These are phyloP conservation scores for Leccinellum rugosiceps DNA, from an alignment of 768 basidiomycete genomes.

Conservation along the genomic window DNA sequence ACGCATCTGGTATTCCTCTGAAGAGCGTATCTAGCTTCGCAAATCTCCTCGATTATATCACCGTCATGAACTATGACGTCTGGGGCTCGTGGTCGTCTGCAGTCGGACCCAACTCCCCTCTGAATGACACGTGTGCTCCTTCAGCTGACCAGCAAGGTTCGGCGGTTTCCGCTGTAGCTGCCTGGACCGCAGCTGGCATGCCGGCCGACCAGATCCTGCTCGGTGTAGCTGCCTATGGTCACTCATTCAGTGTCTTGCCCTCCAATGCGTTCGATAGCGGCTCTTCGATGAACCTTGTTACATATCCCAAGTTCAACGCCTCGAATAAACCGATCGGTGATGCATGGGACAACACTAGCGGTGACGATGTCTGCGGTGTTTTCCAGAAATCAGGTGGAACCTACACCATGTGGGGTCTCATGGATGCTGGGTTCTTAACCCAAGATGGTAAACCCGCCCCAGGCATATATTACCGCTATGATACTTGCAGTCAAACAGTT, in stretches of 20 bases:
- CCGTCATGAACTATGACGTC: constrained; percentile 66
- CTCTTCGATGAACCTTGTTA: constrained; percentile 35
- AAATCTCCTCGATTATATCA: constrained; percentile 61
- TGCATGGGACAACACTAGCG: constrained; percentile 47
- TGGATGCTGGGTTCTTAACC: constrained; percentile 54
- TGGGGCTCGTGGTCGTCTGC: constrained; percentile 49
- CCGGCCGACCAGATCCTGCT: constrained; percentile 68
- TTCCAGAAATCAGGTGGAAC: constrained; percentile 45
- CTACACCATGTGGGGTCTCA: constrained; percentile 59
- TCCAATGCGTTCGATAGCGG: constrained; percentile 35
- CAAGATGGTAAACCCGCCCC: constrained; percentile 23
- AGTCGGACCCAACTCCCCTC: constrained; percentile 78
- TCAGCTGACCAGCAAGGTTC: constrained; percentile 62
- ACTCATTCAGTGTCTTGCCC: constrained; percentile 53
- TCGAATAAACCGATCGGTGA: constrained; percentile 50
- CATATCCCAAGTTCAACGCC: constrained; percentile 50
- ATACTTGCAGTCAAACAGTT: constrained; percentile 72
- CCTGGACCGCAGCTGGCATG: constrained; percentile 78
- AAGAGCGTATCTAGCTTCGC: constrained; percentile 72
- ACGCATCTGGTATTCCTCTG: constrained; percentile 55
- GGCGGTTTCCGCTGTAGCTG: constrained; percentile 63
- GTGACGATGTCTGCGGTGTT: constrained; percentile 54
- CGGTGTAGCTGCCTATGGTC: constrained; percentile 80
- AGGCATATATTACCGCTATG: constrained; percentile 55
- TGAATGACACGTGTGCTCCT: constrained; percentile 72